These are phyloP conservation scores for Hypomontagnella submonticulosa DNA, from an alignment of 495 filamentous ascomycete genomes.

Conservation along the genomic window DNA sequence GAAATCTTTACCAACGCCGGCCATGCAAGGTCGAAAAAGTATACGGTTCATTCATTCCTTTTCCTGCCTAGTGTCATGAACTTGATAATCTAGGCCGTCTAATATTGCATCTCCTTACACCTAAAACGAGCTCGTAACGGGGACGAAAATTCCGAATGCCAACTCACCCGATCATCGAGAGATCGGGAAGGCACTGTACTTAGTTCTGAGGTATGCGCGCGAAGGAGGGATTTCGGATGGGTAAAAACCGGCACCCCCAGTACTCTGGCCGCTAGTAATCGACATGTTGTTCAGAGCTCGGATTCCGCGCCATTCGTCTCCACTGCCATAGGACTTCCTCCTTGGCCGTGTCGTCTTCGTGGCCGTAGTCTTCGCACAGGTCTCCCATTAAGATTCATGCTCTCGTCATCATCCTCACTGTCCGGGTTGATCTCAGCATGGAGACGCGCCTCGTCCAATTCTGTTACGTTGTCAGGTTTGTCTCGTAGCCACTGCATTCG, in stretches of 20 bases:
- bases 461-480: constrained; percentile 79
- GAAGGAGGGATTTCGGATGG: constrained; percentile 1
- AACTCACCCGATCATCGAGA: neutral
- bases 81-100: constrained; percentile 25
- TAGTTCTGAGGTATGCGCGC: constrained; percentile 3
- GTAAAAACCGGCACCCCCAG: constrained; percentile 7
- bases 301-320: constrained; percentile 62
- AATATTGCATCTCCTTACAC: constrained; percentile 12
- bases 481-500: constrained; percentile 96
- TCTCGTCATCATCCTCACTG: constrained; percentile 59
- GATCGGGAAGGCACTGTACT: neutral
- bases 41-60: constrained; percentile 37
- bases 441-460: constrained; percentile 80
- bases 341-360: constrained; percentile 50
- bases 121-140: constrained; percentile 9
- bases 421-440: constrained; percentile 62
- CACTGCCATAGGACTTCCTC: constrained; percentile 65
- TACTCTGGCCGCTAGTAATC: constrained; percentile 1
- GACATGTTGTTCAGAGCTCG: constrained; percentile 50
- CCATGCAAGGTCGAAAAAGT: constrained; percentile 39
- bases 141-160: constrained; percentile 14
- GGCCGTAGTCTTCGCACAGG: constrained; percentile 52
- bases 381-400: constrained; percentile 55
- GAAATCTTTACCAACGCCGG: constrained; percentile 42
- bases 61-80: constrained; percentile 30